Base-by-base conservation (phyloP, 2,329 filamentous ascomycete species). In the Lachnum nothofagi region DNA sequence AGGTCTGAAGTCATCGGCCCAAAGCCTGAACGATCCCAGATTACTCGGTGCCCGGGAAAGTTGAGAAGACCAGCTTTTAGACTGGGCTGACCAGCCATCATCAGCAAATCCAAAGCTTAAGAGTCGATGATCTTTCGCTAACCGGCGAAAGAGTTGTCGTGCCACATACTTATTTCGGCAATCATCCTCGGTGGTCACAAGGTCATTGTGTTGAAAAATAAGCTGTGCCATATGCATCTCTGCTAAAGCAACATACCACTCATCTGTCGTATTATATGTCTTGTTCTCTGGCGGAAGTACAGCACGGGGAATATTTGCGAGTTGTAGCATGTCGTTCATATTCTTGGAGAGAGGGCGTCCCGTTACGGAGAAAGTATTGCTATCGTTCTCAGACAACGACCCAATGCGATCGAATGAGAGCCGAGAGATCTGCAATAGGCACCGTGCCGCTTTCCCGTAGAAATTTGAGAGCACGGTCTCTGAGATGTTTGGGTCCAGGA, bases 1-100 rank as follows among this genome's bases (percentile, higher is more conserved):
- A n/a, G 66, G 58, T 4, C 25, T 54, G 4, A 70, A 58, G 41
- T 70, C 65, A 25, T 71, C 67, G 8, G 51, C 46, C 56, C 60
- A 69, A 20, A 70, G 55, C 3, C 55, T 49, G 37, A 46, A 46
- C 2, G 29, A 34, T 14, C 29, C 31, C 44, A 62, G 64, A 29
- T 42, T n/a, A 12, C 44, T 24, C 6, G 39, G 43, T 5, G 52
- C 42, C 0, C 59, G 61, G 24, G 35, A 46, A 20, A 46, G 49
- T 72, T 70, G 42, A n/a, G 43, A 33, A 25, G 49, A 41, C 8
- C 27, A 52, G 34, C 14, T 34, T 2, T 44, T 40, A 53, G 19
- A 55, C 40, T 54, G 51, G 12, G 57, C 53, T n/a, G 64, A 65
- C 66, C 64, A 67, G 1, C 46, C 62, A 31, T 25, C 51, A 59